A percentile compares a stretch with the other conserved stretches of the same genome.
Evolutionary conservation across 2,329 filamentous ascomycete genomes (phyloP).

Genomic region (Tolypocladium inflatum): DNA sequence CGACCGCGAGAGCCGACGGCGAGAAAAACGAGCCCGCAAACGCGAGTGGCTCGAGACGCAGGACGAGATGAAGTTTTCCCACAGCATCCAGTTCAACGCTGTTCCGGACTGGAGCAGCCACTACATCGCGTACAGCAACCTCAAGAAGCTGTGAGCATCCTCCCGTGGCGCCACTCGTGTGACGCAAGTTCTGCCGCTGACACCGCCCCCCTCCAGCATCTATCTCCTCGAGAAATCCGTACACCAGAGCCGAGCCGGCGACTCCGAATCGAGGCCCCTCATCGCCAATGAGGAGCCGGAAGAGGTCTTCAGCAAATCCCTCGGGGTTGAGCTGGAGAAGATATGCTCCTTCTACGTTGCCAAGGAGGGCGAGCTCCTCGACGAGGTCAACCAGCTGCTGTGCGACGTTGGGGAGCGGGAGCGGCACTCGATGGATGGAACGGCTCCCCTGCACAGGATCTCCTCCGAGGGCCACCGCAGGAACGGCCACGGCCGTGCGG

Average conservation of each 20-base stretch:
- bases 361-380: conserved; percentile 81
- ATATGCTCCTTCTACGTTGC: conserved; percentile 82
- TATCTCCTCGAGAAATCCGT: conserved; percentile 87
- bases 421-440: conserved; percentile 40
- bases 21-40: conserved; percentile 49
- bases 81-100: conserved; percentile 98
- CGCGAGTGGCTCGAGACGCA: conserved; percentile 59
- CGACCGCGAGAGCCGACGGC: conserved; percentile 23
- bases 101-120: conserved; percentile 99
- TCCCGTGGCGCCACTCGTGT: neutral
- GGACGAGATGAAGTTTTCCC: conserved; percentile 98
- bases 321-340: conserved; percentile 89
- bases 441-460: conserved; percentile 23
- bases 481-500: conserved; percentile 14
- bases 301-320: conserved; percentile 66
- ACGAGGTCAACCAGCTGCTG: conserved; percentile 70
- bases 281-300: conserved; percentile 69
- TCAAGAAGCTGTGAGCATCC: conserved; percentile 82
- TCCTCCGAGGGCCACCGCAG: conserved; percentile 17
- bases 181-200: neutral
- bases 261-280: conserved; percentile 79
- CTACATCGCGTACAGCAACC: conserved; percentile 96
- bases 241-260: conserved; percentile 52
- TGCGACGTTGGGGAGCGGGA: conserved; percentile 63
- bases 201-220: conserved; percentile 50